A percentile compares a stretch with the other conserved stretches of the same genome.
These are phyloP conservation scores for Ogataea populi-albae DNA, from an alignment of 805 yeast genomes.

Conservation along the genomic window DNA sequence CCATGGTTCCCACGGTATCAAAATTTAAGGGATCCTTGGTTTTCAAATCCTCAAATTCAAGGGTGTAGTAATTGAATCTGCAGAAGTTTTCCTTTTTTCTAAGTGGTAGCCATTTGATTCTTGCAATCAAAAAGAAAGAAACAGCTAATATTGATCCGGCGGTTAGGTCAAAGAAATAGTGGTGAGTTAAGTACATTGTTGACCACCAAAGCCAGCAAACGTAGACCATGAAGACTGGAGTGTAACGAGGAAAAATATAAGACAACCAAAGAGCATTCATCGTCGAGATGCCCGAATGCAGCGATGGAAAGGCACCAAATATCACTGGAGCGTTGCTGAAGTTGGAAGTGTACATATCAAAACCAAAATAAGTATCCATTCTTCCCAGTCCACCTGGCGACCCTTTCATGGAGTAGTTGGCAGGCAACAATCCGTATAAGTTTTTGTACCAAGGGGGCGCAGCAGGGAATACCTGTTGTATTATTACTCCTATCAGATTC, in stretches of 20 bases:
- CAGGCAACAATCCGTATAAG: constrained; percentile 78
- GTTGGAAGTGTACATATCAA: constrained; percentile 76
- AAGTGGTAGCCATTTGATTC: constrained; percentile 62
- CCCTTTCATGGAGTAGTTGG: constrained; percentile 85
- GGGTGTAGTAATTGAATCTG: constrained; percentile 62
- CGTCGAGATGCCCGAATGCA: constrained; percentile 89
- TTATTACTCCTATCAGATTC: constrained; percentile 79
- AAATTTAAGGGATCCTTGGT: constrained; percentile 34
- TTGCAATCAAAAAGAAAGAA: constrained; percentile 65
- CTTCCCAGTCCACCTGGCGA: constrained; percentile 92
- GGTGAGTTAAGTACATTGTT: constrained; percentile 97
- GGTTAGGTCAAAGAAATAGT: constrained; percentile 85
- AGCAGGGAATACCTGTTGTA: constrained; percentile 79
- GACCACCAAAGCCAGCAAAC: constrained; percentile 98
- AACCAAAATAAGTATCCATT: constrained; percentile 72
- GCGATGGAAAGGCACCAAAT: constrained; percentile 71
- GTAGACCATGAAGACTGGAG: constrained; percentile 64
- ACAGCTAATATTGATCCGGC: constrained; percentile 82
- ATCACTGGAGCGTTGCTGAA: constrained; percentile 84
- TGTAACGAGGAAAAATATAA: constrained; percentile 71
- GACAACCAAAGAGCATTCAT: constrained; percentile 85
- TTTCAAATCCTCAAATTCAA: constrained; percentile 34
- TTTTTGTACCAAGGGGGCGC: constrained; percentile 97
- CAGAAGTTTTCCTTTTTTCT: constrained; percentile 52
- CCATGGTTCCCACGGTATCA: constrained; percentile 9